Evolutionary conservation across 2,329 filamentous ascomycete genomes (phyloP), one percentile per base, ranked within the genome.

Genomic region (Aureobasidium sp.): DNA sequence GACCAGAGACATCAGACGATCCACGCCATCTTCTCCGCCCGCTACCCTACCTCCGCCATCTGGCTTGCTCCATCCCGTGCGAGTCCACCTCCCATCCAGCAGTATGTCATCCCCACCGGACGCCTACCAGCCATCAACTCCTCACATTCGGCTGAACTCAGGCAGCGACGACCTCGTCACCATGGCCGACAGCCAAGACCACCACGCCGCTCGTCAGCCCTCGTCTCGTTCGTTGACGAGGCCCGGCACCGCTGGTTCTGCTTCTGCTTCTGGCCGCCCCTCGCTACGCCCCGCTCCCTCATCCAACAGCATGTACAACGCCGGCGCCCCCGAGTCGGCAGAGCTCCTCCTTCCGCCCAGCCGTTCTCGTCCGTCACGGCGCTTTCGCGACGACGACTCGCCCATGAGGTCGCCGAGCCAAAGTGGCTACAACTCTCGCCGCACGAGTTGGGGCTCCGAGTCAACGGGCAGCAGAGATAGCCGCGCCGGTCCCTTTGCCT

Each of bases 371-470:
- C 55, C 55, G 31, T 75, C 79, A 62, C 75, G 78, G 48, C 76
- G 79, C 36, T 82, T 80, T 64, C 75, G 80, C 64, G 83, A 84
- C 67, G 76, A 82, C 39, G 77, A 80, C 39, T 79, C 77, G 34
- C 78, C 77, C 3, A 72, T 76, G 63, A 70, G 75, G n/a, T 82
- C 82, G 34, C 79, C 81, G 1, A 76, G 77, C 34, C 73, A 74
- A 4, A 82, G 81, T 47, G 77, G 72, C 55, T 77, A 80, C 70
- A 85, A 83, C 14, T 87, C 84, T 49, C 77, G 84, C 66, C 76
- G 85, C 63, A 85, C 85, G 36, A 89, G 86, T 72, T 87, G 84
- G 81, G 84, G 82, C 67, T 87, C 85, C 20, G 83, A 86, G 64
- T 77, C 74, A 9, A 75, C 73, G 5, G 76, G 75, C 20, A 84